These are phyloP conservation scores for Laguncularia racemosa DNA, from an alignment of 345 rosid species.

Conservation along the genomic window DNA sequence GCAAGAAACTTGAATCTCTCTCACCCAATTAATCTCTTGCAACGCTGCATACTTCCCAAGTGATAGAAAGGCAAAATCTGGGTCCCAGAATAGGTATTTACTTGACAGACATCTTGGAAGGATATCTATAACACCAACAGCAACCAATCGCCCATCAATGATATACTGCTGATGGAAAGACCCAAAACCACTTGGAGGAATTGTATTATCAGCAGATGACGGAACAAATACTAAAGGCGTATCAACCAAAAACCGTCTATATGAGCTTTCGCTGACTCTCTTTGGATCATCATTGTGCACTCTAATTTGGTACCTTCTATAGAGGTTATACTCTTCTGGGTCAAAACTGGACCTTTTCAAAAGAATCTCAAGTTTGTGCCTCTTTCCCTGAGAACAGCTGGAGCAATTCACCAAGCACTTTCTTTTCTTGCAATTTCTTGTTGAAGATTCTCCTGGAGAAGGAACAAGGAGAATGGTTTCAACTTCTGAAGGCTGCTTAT, in stretches of 20 bases:
- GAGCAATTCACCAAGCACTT: conserved; percentile 27
- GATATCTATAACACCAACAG: conserved; percentile 89
- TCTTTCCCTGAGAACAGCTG: conserved; percentile 26
- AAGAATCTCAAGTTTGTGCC: conserved; percentile 62
- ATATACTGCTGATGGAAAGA: conserved; percentile 95
- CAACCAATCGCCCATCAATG: conserved; percentile 75
- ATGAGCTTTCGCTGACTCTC: conserved; percentile 47
- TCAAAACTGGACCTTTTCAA: conserved; percentile 86
- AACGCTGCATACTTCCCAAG: conserved; percentile 87
- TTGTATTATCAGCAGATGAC: conserved; percentile 51
- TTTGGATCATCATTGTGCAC: conserved; percentile 73
- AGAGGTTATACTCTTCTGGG: conserved; percentile 76
- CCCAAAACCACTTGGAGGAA: conserved; percentile 84
- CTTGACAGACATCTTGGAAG: conserved; percentile 95
- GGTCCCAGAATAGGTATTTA: conserved; percentile 96
- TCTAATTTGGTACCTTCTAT: conserved; percentile 70
- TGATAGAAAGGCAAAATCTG: conserved; percentile 80
- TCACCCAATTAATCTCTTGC: conserved; percentile 83
- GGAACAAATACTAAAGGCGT: conserved; percentile 66
- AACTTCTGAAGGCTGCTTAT: conserved; percentile 22
- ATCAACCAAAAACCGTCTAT: conserved; percentile 73
- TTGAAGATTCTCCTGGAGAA: conserved; percentile 33
- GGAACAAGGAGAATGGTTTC: conserved; percentile 22
- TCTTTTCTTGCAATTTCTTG: conserved; percentile 29
- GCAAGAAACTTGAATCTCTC: conserved; percentile 53